phyloP scores from a whole-genome alignment of 371 early-diverging fungal species.

The Smittium culicis region DNA sequence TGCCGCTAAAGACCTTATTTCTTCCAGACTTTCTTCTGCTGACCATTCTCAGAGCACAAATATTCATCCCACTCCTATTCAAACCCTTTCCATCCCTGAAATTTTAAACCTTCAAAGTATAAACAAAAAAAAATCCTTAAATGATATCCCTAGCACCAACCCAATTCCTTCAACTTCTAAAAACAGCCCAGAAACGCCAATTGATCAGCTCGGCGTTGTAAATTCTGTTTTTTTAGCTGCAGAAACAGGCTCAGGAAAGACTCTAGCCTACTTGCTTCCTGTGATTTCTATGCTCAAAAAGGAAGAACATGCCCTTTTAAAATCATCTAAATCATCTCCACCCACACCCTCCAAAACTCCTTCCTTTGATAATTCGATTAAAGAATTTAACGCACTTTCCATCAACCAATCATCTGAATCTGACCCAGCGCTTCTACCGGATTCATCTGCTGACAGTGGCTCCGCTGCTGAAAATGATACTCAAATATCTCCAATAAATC shows the following conservation, averaged over 20 bases:
- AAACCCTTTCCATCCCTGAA: slow-evolving; percentile 74
- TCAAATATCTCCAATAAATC: not conserved
- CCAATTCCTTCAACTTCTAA: too few relatives aligned
- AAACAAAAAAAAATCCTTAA: slow-evolving; percentile 8
- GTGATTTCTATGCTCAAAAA: slow-evolving; percentile 61
- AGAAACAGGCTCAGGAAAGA: slow-evolving; percentile 98
- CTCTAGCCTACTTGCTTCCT: slow-evolving; percentile 89
- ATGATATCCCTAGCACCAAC: not conserved
- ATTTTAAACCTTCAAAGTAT: slow-evolving; percentile 29
- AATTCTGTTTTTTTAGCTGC: slow-evolving; percentile 62
- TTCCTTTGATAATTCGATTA: not conserved
- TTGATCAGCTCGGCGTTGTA: not conserved
- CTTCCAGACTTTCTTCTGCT: slow-evolving; percentile 12
- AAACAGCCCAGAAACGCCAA: slow-evolving; percentile 12
- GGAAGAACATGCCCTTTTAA: slow-evolving; percentile 25
- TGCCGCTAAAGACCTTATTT: slow-evolving; percentile 25
- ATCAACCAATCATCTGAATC: not conserved
- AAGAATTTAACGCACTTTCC: not conserved
- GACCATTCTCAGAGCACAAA: not conserved
- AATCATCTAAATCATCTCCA: not conserved
- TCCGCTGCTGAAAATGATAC: slow-evolving; percentile 3
- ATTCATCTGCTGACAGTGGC: too few relatives aligned
- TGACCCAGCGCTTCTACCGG: too few relatives aligned
- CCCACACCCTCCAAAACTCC: not conserved
- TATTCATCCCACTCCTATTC: slow-evolving; percentile 70